Base-by-base conservation (phyloP, 2,329 filamentous ascomycete genomes). In the Fusarium heterosporum region DNA sequence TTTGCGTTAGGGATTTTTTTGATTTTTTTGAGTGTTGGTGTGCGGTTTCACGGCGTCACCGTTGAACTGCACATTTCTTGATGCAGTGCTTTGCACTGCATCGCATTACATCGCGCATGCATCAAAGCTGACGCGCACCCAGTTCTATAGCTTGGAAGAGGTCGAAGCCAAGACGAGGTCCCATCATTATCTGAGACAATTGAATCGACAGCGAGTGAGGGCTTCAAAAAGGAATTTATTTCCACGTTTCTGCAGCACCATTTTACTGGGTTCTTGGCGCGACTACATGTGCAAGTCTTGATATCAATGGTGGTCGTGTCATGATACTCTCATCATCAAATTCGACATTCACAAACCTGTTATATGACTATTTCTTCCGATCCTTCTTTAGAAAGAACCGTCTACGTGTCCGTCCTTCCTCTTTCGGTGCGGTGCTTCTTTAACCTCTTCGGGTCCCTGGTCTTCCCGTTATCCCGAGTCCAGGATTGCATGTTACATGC, bases 21-120 rank as follows among this genome's bases (percentile, higher is more conserved):
- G 16, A 9, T n/a, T 10, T n/a, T 4, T n/a, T 36, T 36, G 34
- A 16, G 10, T 11, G 11, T 32, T 32, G 30, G 30, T 54, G 38
- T 46, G 45, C 50, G 64, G 68, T 72, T 55, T 54, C 57, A 66
- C 68, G 55, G 68, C 66, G 70, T 63, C 54, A 59, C 70, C 70
- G 70, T 71, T 72, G 42, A 41, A 66, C 62, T 19, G 39, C 51
- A 50, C 34, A 17, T 36, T 17, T 36, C 16, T 48, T 30, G 25
- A 56, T 25, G 28, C 40, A 28, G 39, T 43, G 26, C 16, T 22
- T 45, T 57, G 28, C 48, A 19, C 30, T 52, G 53, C 38, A 55
- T 48, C 26, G 48, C 49, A 49, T 61, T 58, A 55, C 62, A 48
- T 63, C 51, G 57, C 60, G 70, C 63, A 69, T 72, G 57, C 69